Conservation (phyloP, 1,284 basidiomycete species). For the Leccinum pachyderme region DNA sequence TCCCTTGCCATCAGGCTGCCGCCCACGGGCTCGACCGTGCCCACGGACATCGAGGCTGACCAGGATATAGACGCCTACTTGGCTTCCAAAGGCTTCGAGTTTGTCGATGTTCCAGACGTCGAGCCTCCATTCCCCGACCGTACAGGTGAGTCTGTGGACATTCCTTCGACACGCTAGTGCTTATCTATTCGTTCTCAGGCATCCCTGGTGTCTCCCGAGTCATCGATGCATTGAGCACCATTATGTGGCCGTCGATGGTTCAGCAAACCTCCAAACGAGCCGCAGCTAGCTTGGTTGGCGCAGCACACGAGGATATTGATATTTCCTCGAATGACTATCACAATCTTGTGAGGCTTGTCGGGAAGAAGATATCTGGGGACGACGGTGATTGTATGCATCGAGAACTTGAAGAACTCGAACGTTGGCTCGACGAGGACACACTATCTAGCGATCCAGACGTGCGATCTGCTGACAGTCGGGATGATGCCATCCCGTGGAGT, state of each 20-base stretch:
- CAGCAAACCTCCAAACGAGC: constrained; percentile 8
- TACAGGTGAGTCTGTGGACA: constrained; percentile 14
- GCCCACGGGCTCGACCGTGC: constrained; percentile 5
- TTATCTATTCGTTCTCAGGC: constrained; percentile 34
- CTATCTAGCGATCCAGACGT: constrained; percentile 15
- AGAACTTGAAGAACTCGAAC: constrained; percentile 58
- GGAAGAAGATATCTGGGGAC: constrained; percentile 18
- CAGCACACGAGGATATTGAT: background rate
- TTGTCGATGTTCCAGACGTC: constrained; percentile 45
- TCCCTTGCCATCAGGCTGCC: constrained; percentile 60
- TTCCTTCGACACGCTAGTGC: background rate
- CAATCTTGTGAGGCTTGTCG: constrained; percentile 22
- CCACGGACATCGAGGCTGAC: constrained; percentile 27
- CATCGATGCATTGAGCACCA: constrained; percentile 73
- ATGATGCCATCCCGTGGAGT: constrained; percentile 25
- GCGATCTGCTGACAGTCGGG: constrained; percentile 10
- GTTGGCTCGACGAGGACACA: constrained; percentile 57
- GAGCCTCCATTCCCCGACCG: constrained; percentile 13
- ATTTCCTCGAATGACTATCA: constrained; percentile 20
- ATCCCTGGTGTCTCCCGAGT: constrained; percentile 65
- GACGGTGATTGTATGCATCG: constrained; percentile 38
- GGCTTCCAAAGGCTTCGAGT: constrained; percentile 70
- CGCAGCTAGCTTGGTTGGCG: background rate
- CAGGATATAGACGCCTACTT: constrained; percentile 63
- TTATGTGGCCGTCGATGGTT: constrained; percentile 82